Evolutionary conservation across 805 yeast genomes (phyloP), one percentile per base, ranked within the genome.

Genomic region (Aciculoconidium aculeatum): DNA sequence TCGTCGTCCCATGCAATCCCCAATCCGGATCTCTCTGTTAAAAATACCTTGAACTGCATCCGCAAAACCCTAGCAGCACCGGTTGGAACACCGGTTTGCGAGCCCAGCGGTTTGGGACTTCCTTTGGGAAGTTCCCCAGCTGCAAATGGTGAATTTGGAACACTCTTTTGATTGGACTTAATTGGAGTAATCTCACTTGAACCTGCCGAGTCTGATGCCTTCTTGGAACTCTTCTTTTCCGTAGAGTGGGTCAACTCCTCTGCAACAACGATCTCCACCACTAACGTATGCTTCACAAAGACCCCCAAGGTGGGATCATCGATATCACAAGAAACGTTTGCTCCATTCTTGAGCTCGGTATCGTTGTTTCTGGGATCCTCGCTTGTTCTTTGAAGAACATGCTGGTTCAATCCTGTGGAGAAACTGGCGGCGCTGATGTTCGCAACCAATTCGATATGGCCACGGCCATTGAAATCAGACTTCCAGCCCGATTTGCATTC

Each of bases 1-100:
- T 92, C 98, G 50, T 90, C 96, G 55, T 90, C 96, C 97, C 98
- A 92, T 0, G 96, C 82, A 17, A 92, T 85, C 4, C 98, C 98
- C 23, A 92, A 66, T 0, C 99, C 99, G 0, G 95, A 80, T 36
- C 97, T 67, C 51, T 88, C 97, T 2, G 95, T 82, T 13, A 92
- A 58, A 3, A 66, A 64, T n/a, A 90, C 46, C 41, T 81, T 80
- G 59, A 92, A 90, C 54, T 88, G 96, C 96, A 92, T 92, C 40
- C 97, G 64, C 36, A 92, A 63, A 2, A 92, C 94, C 27, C 98
- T 65, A 0, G 98, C 98, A 4, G 94, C 84, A 10, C 98, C 98
- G 0, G 97, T 92, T 2, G 94, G 88, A 1, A 81, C 73, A 26
- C 88, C 87, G 11, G 73, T 65, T 15, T 36, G 37, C 7, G 67